Base-by-base conservation (phyloP, 2,329 filamentous ascomycete species). In the Trichoderma endophyticum region DNA sequence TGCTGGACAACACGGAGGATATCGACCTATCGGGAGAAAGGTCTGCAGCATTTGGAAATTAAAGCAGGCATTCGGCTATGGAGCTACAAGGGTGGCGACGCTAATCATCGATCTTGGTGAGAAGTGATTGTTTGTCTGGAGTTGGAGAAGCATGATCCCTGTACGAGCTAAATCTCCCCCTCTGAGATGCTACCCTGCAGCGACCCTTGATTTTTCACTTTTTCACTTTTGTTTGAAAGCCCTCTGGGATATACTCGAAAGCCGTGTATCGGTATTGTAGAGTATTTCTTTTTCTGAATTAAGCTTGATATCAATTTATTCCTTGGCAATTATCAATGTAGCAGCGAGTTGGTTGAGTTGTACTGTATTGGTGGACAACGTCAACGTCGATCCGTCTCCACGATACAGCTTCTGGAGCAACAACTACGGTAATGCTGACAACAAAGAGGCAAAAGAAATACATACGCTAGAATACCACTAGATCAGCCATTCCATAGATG, bases 71-170 rank as follows among this genome's bases (percentile, higher is more conserved):
- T 54, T 54, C 11, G 66, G 48, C 21, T 39, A 32, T 36, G 62
- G 51, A 15, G n/a, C 48, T 54, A 30, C 64, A 67, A 59, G 64
- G 64, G 64, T 67, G 65, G 65, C 65, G 28, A 30, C 66, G 66
- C 66, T 69, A 69, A 48, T 61, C 18, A 24, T 62, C 36, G 63
- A 70, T 70, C 66, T 60, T 28, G 26, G 36, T 70, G 66, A 62
- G 57, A 62, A 62, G 66, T 70, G 66, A 62, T 59, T 39, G 51
- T 32, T 57, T 32, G 48, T 67, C 30, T n/a, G n/a, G 36, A 28
- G 21, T 39, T 64, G 32, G 32, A 26, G 39, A 26, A 64, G 11
- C 30, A 18, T 64, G 14, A 64, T 32, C 39, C 39, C 39, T 51
- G 21, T n/a, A 30, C 57, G 30, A n/a, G 14, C 34, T 24, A 63